phyloP scores from a whole-genome alignment of 257 asterid species.

The Penstemon davidsonii region DNA sequence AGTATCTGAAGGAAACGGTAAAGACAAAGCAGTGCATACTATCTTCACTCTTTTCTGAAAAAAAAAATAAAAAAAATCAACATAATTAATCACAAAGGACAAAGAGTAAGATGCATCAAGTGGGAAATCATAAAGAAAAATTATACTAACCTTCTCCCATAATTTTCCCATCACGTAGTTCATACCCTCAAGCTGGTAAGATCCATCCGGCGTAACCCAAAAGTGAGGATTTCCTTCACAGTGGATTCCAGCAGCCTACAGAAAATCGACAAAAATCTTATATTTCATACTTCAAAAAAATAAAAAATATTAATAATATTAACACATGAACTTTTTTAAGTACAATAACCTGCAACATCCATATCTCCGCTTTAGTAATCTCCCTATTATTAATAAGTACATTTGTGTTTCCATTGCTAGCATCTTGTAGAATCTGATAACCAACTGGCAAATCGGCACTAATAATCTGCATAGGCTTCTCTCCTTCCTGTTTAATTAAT shows the following conservation, averaged over 20 bases:
- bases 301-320: no score
- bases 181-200: constrained; percentile 50
- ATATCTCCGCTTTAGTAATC: constrained; percentile 68
- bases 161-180: constrained; percentile 69
- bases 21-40: constrained; percentile 58
- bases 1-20: constrained; percentile 69
- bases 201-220: constrained; percentile 57
- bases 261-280: constrained; percentile 26
- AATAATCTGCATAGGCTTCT: constrained; percentile 79
- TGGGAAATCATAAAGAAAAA: constrained; percentile 6
- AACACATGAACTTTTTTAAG: not conserved
- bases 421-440: constrained; percentile 41
- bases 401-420: constrained; percentile 78
- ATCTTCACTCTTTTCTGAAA: constrained; percentile 62
- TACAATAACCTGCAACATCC: constrained; percentile 59
- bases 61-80: constrained; percentile 10
- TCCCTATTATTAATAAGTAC: constrained; percentile 67
- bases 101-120: constrained; percentile 6
- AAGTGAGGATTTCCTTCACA: constrained; percentile 50
- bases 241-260: constrained; percentile 45
- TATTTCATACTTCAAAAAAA: constrained; percentile 12
- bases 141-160: constrained; percentile 66
- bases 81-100: constrained; percentile 8
- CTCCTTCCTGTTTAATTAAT: constrained; percentile 68
- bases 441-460: constrained; percentile 62